These are phyloP conservation scores for Westerdykella ornata DNA, from an alignment of 2,329 filamentous ascomycete species.

Conservation along the genomic window DNA sequence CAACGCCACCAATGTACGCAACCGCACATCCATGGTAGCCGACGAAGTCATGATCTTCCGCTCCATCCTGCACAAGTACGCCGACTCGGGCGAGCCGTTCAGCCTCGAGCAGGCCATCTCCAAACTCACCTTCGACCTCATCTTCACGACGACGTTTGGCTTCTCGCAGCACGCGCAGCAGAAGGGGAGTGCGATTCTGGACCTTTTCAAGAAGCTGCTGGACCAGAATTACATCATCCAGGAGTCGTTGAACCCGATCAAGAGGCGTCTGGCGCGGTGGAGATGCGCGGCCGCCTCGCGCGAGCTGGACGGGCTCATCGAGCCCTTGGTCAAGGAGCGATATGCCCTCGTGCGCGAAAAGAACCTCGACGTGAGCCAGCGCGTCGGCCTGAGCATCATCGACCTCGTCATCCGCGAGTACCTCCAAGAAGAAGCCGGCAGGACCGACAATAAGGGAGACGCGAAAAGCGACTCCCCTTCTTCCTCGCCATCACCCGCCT, in stretches of 20 bases:
- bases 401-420: conserved; percentile 29
- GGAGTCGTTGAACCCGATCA: conserved; percentile 18
- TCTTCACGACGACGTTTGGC: conserved; percentile 21
- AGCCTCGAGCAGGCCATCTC: conserved; percentile 17
- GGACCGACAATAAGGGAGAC: neutral
- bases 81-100: conserved; percentile 18
- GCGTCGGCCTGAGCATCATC: conserved; percentile 33
- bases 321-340: conserved; percentile 32
- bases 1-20: conserved; percentile 23
- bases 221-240: conserved; percentile 8
- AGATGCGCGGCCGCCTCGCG: conserved; percentile 7
- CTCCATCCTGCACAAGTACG: conserved; percentile 15
- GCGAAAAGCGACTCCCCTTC: conserved; percentile 2
- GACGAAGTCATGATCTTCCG: conserved; percentile 31
- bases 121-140: conserved; percentile 25
- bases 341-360: conserved; percentile 28
- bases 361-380: conserved; percentile 31
- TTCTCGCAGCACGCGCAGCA: conserved; percentile 20
- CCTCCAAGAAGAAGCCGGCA: conserved; percentile 11
- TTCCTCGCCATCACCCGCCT: conserved; percentile 10
- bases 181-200: conserved; percentile 15
- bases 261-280: conserved; percentile 8
- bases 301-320: conserved; percentile 30
- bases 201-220: conserved; percentile 17
- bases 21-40: conserved; percentile 25